A percentile compares a stretch with the other conserved stretches of the same genome.
These are phyloP conservation scores for Fusarium sp. DNA, from an alignment of 2,329 filamentous ascomycete species.

Conservation along the genomic window DNA sequence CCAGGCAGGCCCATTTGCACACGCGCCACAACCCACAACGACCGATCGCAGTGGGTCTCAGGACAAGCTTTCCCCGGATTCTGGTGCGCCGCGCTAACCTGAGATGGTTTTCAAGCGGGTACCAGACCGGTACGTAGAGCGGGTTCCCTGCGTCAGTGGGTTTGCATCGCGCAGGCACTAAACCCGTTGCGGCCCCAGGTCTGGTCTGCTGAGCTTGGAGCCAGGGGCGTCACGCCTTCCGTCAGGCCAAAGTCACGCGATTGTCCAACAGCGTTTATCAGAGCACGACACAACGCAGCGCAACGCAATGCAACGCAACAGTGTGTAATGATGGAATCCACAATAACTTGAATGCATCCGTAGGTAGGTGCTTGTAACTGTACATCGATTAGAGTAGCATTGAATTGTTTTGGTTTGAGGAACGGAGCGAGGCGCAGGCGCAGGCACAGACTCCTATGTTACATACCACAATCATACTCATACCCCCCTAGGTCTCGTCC, in stretches of 20 bases:
- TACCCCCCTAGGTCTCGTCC: conserved; percentile 27
- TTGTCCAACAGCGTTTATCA: conserved; percentile 30
- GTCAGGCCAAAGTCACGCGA: conserved; percentile 47
- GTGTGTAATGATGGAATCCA: background rate
- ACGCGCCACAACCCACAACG: conserved; percentile 36
- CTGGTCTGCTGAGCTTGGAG: conserved; percentile 42
- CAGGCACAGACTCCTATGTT: conserved; percentile 12
- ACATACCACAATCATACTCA: conserved; percentile 5
- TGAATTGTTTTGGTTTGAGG: background rate
- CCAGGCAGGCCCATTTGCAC: conserved; percentile 17
- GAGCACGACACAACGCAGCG: background rate
- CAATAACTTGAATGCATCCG: conserved; percentile 5
- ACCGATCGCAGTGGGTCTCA: conserved; percentile 41
- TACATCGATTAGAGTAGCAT: conserved; percentile 3
- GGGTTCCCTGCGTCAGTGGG: conserved; percentile 15
- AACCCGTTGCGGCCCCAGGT: conserved; percentile 33
- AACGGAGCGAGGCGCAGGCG: conserved; percentile 30
- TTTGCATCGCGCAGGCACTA: conserved; percentile 31
- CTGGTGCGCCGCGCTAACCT: conserved; percentile 34
- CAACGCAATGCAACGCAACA: background rate
- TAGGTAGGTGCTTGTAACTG: background rate
- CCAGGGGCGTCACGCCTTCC: conserved; percentile 43
- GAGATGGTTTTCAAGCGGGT: conserved; percentile 30
- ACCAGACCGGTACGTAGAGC: conserved; percentile 38
- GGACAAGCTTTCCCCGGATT: conserved; percentile 50